These are phyloP conservation scores for Talaromyces trachyspermus DNA, from an alignment of 495 filamentous ascomycete species.

Conservation along the genomic window DNA sequence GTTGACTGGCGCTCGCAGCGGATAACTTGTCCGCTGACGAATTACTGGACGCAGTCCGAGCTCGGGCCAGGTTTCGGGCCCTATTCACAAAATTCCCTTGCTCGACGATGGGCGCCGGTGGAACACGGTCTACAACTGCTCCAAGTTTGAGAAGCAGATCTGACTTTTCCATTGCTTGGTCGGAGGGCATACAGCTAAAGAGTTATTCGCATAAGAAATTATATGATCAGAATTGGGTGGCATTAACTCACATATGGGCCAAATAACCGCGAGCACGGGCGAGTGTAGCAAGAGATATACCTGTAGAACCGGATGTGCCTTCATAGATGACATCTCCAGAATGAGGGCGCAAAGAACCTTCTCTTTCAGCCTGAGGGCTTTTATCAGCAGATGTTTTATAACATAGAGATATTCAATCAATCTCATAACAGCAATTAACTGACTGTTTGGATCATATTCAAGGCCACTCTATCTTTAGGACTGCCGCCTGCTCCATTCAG, in stretches of 20 bases:
- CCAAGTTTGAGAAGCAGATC: constrained; percentile 83
- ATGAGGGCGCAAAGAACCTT: constrained; percentile 67
- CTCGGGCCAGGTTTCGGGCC: constrained; percentile 65
- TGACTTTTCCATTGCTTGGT: constrained; percentile 84
- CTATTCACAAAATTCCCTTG: constrained; percentile 92
- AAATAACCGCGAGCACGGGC: constrained; percentile 83
- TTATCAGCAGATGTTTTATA: too few species aligned
- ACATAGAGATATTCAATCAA: too few species aligned
- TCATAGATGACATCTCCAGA: constrained; percentile 94
- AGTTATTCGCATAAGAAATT: constrained; percentile 9
- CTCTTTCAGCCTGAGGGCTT: constrained; percentile 65
- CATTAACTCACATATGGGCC: constrained; percentile 65
- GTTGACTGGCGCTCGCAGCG: neutral
- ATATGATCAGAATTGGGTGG: neutral
- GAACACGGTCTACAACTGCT: constrained; percentile 80
- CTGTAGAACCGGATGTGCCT: constrained; percentile 90
- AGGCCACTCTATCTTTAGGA: constrained; percentile 90
- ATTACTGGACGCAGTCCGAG: constrained; percentile 54
- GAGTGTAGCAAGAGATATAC: constrained; percentile 86
- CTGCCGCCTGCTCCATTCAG: constrained; percentile 93
- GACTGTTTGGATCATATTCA: constrained; percentile 77
- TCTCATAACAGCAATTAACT: constrained; percentile 10
- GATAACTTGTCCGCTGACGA: constrained; percentile 9
- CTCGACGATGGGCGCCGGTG: constrained; percentile 84
- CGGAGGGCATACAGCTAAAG: constrained; percentile 80